Evolutionary conservation across 108 stramenopile species (phyloP).

Genomic region (Nitzschia sp.): DNA sequence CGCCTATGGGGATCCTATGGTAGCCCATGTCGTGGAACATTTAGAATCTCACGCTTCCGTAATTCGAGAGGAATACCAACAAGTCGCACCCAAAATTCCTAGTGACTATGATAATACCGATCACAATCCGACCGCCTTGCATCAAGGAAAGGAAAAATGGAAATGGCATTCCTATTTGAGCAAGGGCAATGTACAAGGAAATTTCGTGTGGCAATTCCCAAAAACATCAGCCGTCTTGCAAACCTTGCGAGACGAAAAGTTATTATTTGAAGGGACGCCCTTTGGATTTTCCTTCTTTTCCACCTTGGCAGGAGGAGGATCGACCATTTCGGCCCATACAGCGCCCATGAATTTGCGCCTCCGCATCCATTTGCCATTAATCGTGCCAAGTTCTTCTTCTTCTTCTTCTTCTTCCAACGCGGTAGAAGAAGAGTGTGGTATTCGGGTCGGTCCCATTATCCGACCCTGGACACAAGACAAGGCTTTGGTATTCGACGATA

Average conservation of each 20-base stretch:
- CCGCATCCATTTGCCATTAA: constrained; percentile 92
- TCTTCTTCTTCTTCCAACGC: background rate
- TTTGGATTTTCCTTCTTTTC: constrained; percentile 92
- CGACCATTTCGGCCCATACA: constrained; percentile 81
- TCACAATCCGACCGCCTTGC: constrained; percentile 43
- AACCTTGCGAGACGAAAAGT: constrained; percentile 29
- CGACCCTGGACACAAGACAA: constrained; percentile 81
- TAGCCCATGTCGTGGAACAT: constrained; percentile 60
- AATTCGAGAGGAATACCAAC: constrained; percentile 74
- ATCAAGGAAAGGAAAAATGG: constrained; percentile 58
- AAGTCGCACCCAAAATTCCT: constrained; percentile 37
- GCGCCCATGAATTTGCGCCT: constrained; percentile 95
- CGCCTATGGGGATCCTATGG: constrained; percentile 78
- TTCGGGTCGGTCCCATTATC: constrained; percentile 82
- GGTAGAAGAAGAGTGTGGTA: constrained; percentile 62
- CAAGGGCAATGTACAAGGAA: constrained; percentile 60
- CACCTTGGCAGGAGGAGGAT: constrained; percentile 56
- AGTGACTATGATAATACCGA: constrained; percentile 59
- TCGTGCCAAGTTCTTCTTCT: constrained; percentile 62
- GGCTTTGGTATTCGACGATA: constrained; percentile 93
- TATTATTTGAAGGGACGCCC: constrained; percentile 59
- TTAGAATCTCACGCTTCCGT: constrained; percentile 54
- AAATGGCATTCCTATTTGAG: constrained; percentile 90
- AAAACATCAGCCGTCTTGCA: constrained; percentile 66
- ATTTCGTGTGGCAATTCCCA: constrained; percentile 71